These are phyloP conservation scores for Paramecium caudatum DNA, from an alignment of 73 alveolate species.

Conservation along the genomic window DNA sequence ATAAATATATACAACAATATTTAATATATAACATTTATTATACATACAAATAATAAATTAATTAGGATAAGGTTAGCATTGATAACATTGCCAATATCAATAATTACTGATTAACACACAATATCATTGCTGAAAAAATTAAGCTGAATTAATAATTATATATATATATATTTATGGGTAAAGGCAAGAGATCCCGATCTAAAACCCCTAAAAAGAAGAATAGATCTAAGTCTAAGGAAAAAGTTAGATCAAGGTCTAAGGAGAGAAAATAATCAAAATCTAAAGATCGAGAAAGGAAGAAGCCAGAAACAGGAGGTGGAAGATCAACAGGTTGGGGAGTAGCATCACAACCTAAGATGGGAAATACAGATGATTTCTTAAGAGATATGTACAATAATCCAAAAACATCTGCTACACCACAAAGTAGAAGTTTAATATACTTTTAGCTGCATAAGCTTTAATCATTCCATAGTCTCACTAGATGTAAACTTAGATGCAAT, in stretches of 20 bases:
- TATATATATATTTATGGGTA: slow-evolving; percentile 35
- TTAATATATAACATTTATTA: not conserved
- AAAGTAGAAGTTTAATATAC: not conserved
- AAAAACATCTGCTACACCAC: slow-evolving; percentile 67
- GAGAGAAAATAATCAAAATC: slow-evolving; percentile 25
- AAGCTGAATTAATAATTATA: not conserved
- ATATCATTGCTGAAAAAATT: slow-evolving; percentile 38
- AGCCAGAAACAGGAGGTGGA: slow-evolving; percentile 6
- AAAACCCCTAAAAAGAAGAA: slow-evolving; percentile 64
- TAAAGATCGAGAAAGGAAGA: slow-evolving; percentile 63
- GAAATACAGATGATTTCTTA: slow-evolving; percentile 32
- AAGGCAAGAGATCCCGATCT: slow-evolving; percentile 44
- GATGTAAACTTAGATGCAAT: slow-evolving; percentile 31
- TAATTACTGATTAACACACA: slow-evolving; percentile 55
- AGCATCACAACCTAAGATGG: slow-evolving; percentile 6
- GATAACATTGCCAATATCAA: not conserved
- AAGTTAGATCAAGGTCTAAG: not conserved
- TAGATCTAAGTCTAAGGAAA: slow-evolving; percentile 16
- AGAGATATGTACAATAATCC: slow-evolving; percentile 67
- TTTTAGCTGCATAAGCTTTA: slow-evolving; percentile 52
- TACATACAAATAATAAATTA: slow-evolving; percentile 25
- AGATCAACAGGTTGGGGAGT: slow-evolving; percentile 69
- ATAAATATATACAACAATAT: not conserved
- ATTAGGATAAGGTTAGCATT: slow-evolving; percentile 34
- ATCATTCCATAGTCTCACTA: not conserved